Percentiles rank a stretch among this genome's conserved stretches.
These are phyloP conservation scores for Cladosporium oxysporum DNA, from an alignment of 2,329 filamentous ascomycete genomes.

Conservation along the genomic window DNA sequence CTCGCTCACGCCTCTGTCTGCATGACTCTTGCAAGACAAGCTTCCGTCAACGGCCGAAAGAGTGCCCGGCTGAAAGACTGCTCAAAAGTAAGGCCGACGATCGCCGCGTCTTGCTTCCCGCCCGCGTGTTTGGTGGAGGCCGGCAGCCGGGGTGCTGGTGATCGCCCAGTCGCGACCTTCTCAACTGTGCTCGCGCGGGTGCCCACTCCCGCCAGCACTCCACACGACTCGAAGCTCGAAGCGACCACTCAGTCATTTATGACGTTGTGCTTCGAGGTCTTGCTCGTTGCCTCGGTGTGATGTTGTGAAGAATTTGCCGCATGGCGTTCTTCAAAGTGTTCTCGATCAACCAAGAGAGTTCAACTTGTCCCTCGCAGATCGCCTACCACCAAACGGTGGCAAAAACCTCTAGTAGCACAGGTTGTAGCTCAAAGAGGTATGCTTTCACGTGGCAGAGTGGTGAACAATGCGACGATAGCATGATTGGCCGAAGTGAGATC, in stretches of 20 bases:
- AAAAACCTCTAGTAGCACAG: neutral
- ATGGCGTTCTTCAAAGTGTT: neutral
- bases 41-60: constrained; percentile 19
- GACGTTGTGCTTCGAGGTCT: neutral
- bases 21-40: constrained; percentile 15
- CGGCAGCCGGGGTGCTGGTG: neutral
- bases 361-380: neutral
- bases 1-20: neutral
- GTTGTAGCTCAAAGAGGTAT: neutral
- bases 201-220: constrained; percentile 2
- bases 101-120: constrained; percentile 6
- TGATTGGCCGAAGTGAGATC: neutral
- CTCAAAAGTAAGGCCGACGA: constrained; percentile 19
- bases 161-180: constrained; percentile 8
- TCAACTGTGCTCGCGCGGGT: constrained; percentile 6
- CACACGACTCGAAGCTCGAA: too few relatives aligned
- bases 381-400: neutral
- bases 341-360: neutral
- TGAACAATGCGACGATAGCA: neutral
- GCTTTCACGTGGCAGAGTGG: neutral
- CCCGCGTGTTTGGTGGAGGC: neutral
- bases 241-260: neutral
- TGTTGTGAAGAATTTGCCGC: neutral
- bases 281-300: neutral
- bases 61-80: constrained; percentile 1